A percentile compares a stretch with the other conserved stretches of the same genome.
These are phyloP conservation scores for Chytridium lagenaria DNA, from an alignment of 371 early-diverging fungal species.

Conservation along the genomic window DNA sequence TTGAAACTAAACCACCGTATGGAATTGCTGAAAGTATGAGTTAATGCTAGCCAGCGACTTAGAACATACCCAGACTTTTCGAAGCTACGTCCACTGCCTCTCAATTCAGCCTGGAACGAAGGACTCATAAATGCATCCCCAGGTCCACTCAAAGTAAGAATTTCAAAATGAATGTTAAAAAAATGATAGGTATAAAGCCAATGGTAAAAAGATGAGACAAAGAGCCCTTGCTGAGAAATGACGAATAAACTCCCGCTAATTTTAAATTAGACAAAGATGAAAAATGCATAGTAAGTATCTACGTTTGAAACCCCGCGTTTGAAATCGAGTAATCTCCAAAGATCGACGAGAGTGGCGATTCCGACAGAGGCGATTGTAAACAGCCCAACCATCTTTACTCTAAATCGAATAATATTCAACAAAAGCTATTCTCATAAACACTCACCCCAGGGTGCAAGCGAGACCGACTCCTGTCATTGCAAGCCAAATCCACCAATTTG, in stretches of 20 bases:
- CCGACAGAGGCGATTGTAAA: constrained; percentile 88
- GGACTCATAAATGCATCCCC: constrained; percentile 92
- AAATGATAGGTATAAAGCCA: constrained; percentile 53
- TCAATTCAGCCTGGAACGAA: constrained; percentile 84
- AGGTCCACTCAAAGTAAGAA: constrained; percentile 74
- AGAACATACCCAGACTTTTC: constrained; percentile 38
- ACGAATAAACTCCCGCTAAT: constrained; percentile 62
- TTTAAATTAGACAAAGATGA: constrained; percentile 12
- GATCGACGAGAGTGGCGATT: constrained; percentile 81
- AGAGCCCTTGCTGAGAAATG: constrained; percentile 59
- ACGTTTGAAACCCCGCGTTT: constrained; percentile 77
- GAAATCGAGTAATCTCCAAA: constrained; percentile 90
- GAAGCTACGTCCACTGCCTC: constrained; percentile 65
- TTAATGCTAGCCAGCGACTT: background rate
- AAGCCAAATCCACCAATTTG: constrained; percentile 90
- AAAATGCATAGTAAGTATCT: constrained; percentile 26
- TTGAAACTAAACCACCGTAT: constrained; percentile 79
- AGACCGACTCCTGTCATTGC: constrained; percentile 87
- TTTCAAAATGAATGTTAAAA: constrained; percentile 61
- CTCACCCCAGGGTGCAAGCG: constrained; percentile 81
- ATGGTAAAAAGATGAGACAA: constrained; percentile 56
- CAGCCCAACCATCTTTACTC: constrained; percentile 96
- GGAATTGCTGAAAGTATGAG: constrained; percentile 65
- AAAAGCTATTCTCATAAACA: constrained; percentile 9
- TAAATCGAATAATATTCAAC: constrained; percentile 35